Percentiles rank a stretch among this genome's conserved stretches.
These are phyloP conservation scores for Vitis amurensis DNA, from an alignment of 164 flowering plant species.

Conservation along the genomic window DNA sequence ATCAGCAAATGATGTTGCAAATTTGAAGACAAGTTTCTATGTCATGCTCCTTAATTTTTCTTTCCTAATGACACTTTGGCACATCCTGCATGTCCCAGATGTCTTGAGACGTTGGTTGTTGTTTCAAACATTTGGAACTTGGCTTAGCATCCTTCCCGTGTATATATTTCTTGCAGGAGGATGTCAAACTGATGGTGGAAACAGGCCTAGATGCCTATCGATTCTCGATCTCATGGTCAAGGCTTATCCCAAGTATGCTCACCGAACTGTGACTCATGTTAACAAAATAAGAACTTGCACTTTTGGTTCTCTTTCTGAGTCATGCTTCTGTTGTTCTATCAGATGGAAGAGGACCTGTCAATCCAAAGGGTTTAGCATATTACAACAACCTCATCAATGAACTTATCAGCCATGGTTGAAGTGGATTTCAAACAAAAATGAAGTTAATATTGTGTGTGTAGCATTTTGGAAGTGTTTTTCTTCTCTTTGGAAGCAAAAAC, in stretches of 20 bases:
- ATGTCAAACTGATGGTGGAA: conserved; percentile 54
- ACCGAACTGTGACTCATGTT: not conserved
- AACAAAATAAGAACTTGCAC: not conserved
- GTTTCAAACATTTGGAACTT: too few relatives aligned
- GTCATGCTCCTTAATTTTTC: too few relatives aligned
- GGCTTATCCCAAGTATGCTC: conserved; percentile 46
- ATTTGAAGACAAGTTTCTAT: too few relatives aligned
- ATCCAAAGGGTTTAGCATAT: conserved; percentile 38
- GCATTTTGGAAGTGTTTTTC: not conserved
- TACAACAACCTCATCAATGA: conserved; percentile 51
- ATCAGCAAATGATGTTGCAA: too few relatives aligned
- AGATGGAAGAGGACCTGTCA: conserved; percentile 46
- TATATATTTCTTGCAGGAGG: conserved; percentile 38
- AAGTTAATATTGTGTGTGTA: not conserved
- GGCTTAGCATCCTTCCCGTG: not conserved
- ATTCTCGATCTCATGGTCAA: conserved; percentile 61
- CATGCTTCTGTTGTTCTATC: conserved; percentile 1
- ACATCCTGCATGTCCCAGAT: too few relatives aligned
- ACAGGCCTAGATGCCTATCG: conserved; percentile 48
- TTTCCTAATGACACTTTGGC: too few relatives aligned
- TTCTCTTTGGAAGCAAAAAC: not conserved
- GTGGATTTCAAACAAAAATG: not conserved
- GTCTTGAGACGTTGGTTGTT: too few relatives aligned
- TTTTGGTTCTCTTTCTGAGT: not conserved
- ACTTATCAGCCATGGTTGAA: conserved; percentile 25